phyloP scores from a whole-genome alignment of 345 rosid genomes.

The Citrus sinensis region DVS_A1.0 CM039168.1:28599501-28600000 shows the following conservation, averaged over 20 bases:
- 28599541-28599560: background rate
- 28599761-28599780: background rate
- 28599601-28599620: background rate
- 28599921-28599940: slow-evolving; percentile 3
- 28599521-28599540: background rate
- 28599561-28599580: no score
- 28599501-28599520: no score
- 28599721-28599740: background rate
- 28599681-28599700: background rate
- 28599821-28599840: slow-evolving; percentile 1
- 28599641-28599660: background rate
- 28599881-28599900: slow-evolving; percentile 31
- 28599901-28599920: background rate
- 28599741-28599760: background rate
- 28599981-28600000: background rate
- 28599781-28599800: background rate
- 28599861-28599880: slow-evolving; percentile 44
- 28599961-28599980: slow-evolving; percentile 8
- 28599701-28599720: no score
- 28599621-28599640: no score
- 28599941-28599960: background rate
- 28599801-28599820: slow-evolving; percentile 8
- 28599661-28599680: background rate
- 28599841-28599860: slow-evolving; percentile 21
- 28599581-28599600: no score